Percentiles rank a stretch among this genome's conserved stretches.
These are phyloP conservation scores for Colletotrichum lindemuthianum DNA, from an alignment of 2,329 filamentous ascomycete genomes.

Conservation along the genomic window DNA sequence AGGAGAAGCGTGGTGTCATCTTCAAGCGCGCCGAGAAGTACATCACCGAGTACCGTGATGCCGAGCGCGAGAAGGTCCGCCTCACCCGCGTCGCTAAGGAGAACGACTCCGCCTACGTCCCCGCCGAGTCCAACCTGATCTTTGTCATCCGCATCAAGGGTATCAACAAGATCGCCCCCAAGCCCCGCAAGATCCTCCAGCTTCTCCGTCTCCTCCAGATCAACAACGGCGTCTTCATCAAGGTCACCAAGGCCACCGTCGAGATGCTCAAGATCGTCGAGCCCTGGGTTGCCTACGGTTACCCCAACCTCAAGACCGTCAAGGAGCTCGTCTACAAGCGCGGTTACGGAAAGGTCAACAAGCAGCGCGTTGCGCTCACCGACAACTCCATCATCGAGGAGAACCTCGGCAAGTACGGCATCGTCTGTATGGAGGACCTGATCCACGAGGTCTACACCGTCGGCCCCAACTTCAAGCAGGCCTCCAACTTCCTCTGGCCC, in stretches of 20 bases:
- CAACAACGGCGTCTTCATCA: slow-evolving; percentile 99
- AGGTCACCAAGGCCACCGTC: slow-evolving; percentile 94
- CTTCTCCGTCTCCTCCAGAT: slow-evolving; percentile 99
- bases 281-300: slow-evolving; percentile 99
- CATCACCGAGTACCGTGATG: slow-evolving; percentile 99
- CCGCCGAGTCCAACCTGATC: slow-evolving; percentile 94
- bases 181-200: slow-evolving; percentile 99
- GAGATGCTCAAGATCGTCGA: slow-evolving; percentile 99
- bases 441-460: slow-evolving; percentile 99
- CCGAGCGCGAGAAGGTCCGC: slow-evolving; percentile 98
- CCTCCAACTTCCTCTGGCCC: slow-evolving; percentile 99
- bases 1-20: slow-evolving; percentile 98
- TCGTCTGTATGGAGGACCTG: slow-evolving; percentile 98
- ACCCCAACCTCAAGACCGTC: slow-evolving; percentile 99
- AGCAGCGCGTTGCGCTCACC: slow-evolving; percentile 95
- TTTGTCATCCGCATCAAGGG: slow-evolving; percentile 99
- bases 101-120: slow-evolving; percentile 92
- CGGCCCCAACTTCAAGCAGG: slow-evolving; percentile 99
- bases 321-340: slow-evolving; percentile 99
- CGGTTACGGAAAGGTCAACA: slow-evolving; percentile 98
- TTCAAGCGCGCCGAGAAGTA: slow-evolving; percentile 99
- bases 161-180: slow-evolving; percentile 99
- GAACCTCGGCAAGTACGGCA: slow-evolving; percentile 96
- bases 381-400: slow-evolving; percentile 99
- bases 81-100: slow-evolving; percentile 89